Evolutionary conservation across 2,329 filamentous ascomycete species (phyloP), one percentile per base, ranked within the genome.

Genomic region (Bipolaris victoriae): DNA sequence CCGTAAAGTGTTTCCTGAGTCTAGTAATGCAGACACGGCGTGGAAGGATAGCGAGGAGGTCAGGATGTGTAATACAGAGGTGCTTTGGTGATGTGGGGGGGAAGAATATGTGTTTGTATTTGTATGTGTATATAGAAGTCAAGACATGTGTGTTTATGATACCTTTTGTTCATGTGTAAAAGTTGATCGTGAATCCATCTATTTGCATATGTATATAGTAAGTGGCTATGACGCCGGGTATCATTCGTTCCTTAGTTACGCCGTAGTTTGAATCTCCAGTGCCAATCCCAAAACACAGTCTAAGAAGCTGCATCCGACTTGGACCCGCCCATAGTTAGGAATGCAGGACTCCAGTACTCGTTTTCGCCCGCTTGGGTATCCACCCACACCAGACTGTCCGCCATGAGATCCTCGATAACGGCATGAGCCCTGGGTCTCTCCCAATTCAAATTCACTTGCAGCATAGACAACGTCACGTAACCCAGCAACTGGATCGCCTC

Each of bases 331-430:
- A 52, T 67, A n/a, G 65, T 69, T 15, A 93, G 91, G 60, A 90
- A 91, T 0, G 88, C 87, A 0, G 91, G 91, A 57, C 87, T 91
- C 95, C 95, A 99, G 70, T 97, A 99, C 77, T 98, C 93, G 76
- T 88, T 92, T 79, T 98, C 94, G 7, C 85, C 83, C 33, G 83
- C 88, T 78, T 97, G 92, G 64, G 86, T 87, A 77, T 99, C 95
- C 5, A 98, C 87, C 95, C 95, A 99, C 13, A 99, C 86, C 81
- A 99, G 86, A 50, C 92, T 92, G 69, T 96, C 92, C 0, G 89
- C 88, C 49, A 98, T 83, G 33, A 99, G 80, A 76, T 99, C 95
- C 61, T 97, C 92, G 49, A 98, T 84, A 1, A 94, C 92, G 0
- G 95, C 97, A 73, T 90, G 85, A n/a, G 92, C 90, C 62, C 95